A percentile compares a stretch with the other conserved stretches of the same genome.
Conservation (phyloP, 2,329 filamentous ascomycete genomes). For the Paracorniculantispora psalliotae region DNA sequence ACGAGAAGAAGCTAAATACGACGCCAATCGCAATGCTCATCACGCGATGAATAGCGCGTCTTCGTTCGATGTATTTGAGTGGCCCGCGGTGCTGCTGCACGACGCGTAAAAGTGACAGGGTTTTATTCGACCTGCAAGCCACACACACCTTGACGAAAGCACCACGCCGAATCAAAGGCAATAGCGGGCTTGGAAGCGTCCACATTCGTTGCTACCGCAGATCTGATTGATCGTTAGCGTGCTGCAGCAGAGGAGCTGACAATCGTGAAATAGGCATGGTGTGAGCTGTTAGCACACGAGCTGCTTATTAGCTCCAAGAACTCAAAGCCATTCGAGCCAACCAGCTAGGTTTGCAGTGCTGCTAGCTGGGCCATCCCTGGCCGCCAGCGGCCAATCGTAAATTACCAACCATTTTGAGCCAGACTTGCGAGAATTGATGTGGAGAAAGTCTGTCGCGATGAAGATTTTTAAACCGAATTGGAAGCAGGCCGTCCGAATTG, state of each 20-base stretch:
- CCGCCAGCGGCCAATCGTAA: neutral
- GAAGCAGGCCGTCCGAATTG: neutral
- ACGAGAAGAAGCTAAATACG: neutral
- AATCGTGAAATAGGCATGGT: neutral
- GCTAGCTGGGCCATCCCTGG: neutral
- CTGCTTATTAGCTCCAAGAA: neutral
- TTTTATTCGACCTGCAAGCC: neutral
- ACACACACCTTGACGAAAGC: neutral
- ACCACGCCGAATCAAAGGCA: neutral
- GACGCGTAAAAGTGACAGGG: neutral
- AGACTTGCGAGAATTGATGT: neutral
- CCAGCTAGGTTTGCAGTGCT: neutral
- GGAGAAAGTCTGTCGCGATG: neutral
- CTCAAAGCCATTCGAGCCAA: neutral
- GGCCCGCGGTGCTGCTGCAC: neutral
- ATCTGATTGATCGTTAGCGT: slow-evolving; percentile 4
- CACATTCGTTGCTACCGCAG: slow-evolving; percentile 1
- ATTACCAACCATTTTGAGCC: neutral
- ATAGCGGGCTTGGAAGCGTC: neutral
- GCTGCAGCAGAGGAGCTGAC: neutral
- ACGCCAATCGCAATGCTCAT: slow-evolving; percentile 5
- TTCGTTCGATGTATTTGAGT: neutral
- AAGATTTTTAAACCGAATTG: neutral
- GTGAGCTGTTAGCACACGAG: neutral
- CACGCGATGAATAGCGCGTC: neutral